A percentile compares a stretch with the other conserved stretches of the same genome.
Evolutionary conservation across 257 asterid genomes (phyloP).

Genomic region (Scutellaria barbata): DNA sequence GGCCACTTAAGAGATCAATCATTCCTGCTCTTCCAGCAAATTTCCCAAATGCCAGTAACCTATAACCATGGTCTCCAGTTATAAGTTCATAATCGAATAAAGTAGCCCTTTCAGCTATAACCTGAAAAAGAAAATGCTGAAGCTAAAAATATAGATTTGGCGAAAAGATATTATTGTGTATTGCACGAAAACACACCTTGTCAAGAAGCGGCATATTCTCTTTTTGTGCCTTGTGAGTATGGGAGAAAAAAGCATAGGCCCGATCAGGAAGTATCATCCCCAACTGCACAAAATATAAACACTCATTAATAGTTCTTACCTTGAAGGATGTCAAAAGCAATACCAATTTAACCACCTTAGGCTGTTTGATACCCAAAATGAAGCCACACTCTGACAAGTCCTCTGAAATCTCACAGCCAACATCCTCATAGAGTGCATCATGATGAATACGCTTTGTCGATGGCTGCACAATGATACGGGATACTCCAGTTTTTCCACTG

Average conservation of each 20-base stretch:
- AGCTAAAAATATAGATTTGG: constrained; percentile 6
- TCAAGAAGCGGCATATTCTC: constrained; percentile 98
- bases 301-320: background rate
- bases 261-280: constrained; percentile 91
- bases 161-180: background rate
- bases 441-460: constrained; percentile 93
- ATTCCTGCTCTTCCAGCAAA: constrained; percentile 98
- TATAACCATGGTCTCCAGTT: constrained; percentile 80
- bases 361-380: constrained; percentile 90
- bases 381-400: constrained; percentile 88
- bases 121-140: constrained; percentile 45
- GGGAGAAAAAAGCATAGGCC: constrained; percentile 93
- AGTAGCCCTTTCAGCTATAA: constrained; percentile 77
- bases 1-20: constrained; percentile 80
- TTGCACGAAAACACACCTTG: constrained; percentile 57
- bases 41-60: constrained; percentile 87
- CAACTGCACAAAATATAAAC: constrained; percentile 60
- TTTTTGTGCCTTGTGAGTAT: constrained; percentile 93
- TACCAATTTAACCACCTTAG: constrained; percentile 58
- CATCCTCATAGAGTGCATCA: constrained; percentile 90
- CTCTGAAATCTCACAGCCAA: constrained; percentile 90
- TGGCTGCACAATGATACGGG: constrained; percentile 90
- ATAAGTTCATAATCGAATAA: constrained; percentile 94
- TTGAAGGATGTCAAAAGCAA: background rate
- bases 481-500: constrained; percentile 73